These are phyloP conservation scores for Solanum hybrid DNA, from an alignment of 305 asterid species.

Conservation along the genomic window DNA sequence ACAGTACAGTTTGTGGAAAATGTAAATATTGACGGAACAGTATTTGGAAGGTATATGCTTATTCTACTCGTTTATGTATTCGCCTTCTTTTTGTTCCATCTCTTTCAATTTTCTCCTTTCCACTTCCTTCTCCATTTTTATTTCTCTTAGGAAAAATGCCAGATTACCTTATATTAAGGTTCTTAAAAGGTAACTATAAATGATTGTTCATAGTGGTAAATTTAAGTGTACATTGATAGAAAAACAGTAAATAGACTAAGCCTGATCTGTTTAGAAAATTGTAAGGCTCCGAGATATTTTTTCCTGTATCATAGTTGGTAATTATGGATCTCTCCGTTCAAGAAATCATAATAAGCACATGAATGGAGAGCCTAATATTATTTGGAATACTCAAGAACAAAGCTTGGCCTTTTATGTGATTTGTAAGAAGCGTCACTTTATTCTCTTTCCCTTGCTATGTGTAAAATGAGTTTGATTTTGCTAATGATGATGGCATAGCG, in stretches of 20 bases:
- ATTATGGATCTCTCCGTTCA: neutral
- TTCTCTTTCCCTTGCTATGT: neutral
- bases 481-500: neutral
- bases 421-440: neutral
- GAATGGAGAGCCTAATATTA: neutral
- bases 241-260: neutral
- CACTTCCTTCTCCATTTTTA: neutral
- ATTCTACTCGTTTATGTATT: neutral
- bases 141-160: neutral
- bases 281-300: neutral
- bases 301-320: neutral
- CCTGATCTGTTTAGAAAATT: neutral
- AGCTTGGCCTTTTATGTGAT: neutral
- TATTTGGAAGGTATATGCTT: conserved; percentile 59
- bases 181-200: neutral
- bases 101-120: neutral
- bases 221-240: neutral
- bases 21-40: conserved; percentile 41
- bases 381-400: neutral
- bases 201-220: neutral
- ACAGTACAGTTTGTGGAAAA: conserved; percentile 50
- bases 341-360: neutral
- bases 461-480: neutral
- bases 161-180: neutral
- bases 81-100: neutral